Evolutionary conservation across 768 basidiomycete genomes (phyloP).

Genomic region (Tricholoma sp.): DNA sequence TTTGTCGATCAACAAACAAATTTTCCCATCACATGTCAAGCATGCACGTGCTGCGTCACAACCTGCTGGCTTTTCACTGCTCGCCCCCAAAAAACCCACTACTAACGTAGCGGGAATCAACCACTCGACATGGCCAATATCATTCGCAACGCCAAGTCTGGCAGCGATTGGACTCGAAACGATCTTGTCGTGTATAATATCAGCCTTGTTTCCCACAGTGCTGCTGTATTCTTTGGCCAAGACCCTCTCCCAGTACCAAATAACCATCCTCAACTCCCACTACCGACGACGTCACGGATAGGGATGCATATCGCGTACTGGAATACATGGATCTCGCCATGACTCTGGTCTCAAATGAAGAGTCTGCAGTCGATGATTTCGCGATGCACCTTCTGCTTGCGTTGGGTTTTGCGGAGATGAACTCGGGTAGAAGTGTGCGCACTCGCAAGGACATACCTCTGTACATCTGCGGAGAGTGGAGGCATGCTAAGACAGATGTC

Average conservation of each 20-base stretch:
- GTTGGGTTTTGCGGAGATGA: conserved; percentile 16
- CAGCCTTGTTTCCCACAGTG: background rate
- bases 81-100: too few relatives aligned
- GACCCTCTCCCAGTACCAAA: background rate
- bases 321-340: conserved; percentile 17
- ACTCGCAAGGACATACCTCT: conserved; percentile 22
- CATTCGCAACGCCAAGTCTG: conserved; percentile 1
- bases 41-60: background rate
- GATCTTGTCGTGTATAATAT: background rate
- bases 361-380: conserved; percentile 27
- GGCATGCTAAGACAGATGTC: conserved; percentile 21
- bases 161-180: background rate
- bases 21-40: background rate
- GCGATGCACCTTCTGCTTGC: conserved; percentile 19
- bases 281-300: conserved; percentile 3
- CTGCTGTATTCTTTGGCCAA: background rate
- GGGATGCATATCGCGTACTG: conserved; percentile 11
- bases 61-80: too few relatives aligned
- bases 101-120: too few relatives aligned
- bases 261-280: background rate
- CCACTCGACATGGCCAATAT: too few relatives aligned
- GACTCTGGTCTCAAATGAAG: conserved; percentile 15
- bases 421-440: conserved; percentile 5
- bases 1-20: background rate
- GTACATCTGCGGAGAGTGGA: conserved; percentile 22